Evolutionary conservation across 441 rosid genomes (phyloP).

Genomic region (Omphalea diandra): DNA sequence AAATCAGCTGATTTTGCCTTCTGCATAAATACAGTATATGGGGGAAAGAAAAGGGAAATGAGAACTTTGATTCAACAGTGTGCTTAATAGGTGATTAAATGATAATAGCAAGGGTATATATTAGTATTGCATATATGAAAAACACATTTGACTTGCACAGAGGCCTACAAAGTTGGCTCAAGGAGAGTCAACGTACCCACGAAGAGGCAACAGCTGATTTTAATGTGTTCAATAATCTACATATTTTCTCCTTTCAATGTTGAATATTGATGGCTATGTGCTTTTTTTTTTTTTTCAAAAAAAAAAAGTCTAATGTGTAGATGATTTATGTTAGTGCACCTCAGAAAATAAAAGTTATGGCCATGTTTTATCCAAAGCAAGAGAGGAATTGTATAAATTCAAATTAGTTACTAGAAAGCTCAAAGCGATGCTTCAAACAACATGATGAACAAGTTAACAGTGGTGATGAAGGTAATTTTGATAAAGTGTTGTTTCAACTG

Average conservation of each 20-base stretch:
- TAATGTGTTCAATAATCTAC: constrained; percentile 32
- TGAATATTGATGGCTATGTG: constrained; percentile 22
- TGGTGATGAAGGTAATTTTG: no score
- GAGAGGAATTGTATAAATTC: constrained; percentile 86
- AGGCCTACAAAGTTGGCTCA: constrained; percentile 71
- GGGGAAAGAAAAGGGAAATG: constrained; percentile 91
- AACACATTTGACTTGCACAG: constrained; percentile 58
- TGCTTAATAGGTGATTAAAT: constrained; percentile 92
- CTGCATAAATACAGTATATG: constrained; percentile 91
- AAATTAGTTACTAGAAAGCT: constrained; percentile 89
- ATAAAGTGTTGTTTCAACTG: no score
- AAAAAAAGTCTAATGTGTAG: no score
- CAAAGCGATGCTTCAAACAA: constrained; percentile 96
- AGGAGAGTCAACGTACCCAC: constrained; percentile 77
- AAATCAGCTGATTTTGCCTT: constrained; percentile 90
- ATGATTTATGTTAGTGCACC: constrained; percentile 50
- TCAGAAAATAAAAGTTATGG: constrained; percentile 85
- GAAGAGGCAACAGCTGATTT: constrained; percentile 76
- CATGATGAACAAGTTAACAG: constrained; percentile 97
- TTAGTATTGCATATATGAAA: constrained; percentile 72
- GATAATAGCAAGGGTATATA: constrained; percentile 90
- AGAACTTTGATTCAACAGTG: constrained; percentile 79
- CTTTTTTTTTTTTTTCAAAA: no score
- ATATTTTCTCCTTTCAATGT: constrained; percentile 14
- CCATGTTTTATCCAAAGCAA: constrained; percentile 75